Base-by-base conservation (phyloP, 305 asterid species). In the Rubia peregrina region DNA sequence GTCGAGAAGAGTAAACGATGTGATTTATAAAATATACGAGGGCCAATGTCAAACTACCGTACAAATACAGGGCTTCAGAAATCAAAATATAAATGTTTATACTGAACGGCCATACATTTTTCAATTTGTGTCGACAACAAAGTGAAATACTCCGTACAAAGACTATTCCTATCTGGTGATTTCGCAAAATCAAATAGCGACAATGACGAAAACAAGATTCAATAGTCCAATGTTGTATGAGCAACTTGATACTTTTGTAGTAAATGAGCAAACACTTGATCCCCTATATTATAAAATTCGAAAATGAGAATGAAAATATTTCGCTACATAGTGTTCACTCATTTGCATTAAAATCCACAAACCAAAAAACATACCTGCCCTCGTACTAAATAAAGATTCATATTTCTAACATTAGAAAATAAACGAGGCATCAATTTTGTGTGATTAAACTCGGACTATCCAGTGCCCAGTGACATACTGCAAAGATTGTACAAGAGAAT, bases 401-500 rank as follows among this genome's bases (percentile, higher is more conserved):
- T 41, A 41, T 41, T 41, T 41, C 44, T 41, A 41, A 41, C 57
- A 49, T 49, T 49, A 49, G 56, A 49, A 49, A 44, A 14, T 16
- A 16, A 51, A 48, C 10, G 10, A 51, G 2, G 59, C 59, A 51
- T 51, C 22, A 51, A 6, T 51, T 12, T 51, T 51, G 59, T 16
- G 59, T n/a, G 21, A 17, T 51, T 17, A 51, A 51, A 51, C 21
- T 22, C 59, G 7, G 14, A 51, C 7, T 51, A 51, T n/a, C 44
- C 2, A 51, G 55, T 19, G 48, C 48, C n/a, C 1, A 72, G 36
- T 9, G 36, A 24, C 46, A 72, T 36, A 38, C 61, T 46, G 43
- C 42, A 48, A 0, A n/a, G 57, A 22, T 51, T 49, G 70, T 49
- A 53, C 75, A 72, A 19, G 62, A 68, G 22, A 41, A 40, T n/a